These are phyloP conservation scores for Harrya chromipes DNA, from an alignment of 768 basidiomycete species.

Conservation along the genomic window DNA sequence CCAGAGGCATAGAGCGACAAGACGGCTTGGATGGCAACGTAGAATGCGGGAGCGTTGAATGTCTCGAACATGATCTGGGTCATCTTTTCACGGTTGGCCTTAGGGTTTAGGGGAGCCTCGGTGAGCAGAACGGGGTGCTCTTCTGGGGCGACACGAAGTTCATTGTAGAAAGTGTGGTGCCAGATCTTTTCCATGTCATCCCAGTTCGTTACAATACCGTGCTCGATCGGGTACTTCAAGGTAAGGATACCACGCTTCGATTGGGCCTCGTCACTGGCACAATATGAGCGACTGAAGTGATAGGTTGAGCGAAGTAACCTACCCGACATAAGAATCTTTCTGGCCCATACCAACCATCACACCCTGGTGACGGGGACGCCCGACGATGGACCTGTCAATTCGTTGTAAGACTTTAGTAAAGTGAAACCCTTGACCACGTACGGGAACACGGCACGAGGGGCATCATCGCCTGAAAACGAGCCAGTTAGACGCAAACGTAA, in stretches of 20 bases:
- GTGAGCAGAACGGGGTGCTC: conserved; percentile 73
- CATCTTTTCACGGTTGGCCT: conserved; percentile 72
- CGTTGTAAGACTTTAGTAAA: conserved; percentile 10
- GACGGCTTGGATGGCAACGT: conserved; percentile 72
- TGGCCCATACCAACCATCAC: conserved; percentile 98
- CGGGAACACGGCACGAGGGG: conserved; percentile 93
- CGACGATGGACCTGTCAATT: conserved; percentile 75
- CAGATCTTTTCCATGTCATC: conserved; percentile 99
- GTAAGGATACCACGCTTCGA: conserved; percentile 94
- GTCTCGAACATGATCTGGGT: conserved; percentile 82
- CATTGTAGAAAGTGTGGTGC: conserved; percentile 95
- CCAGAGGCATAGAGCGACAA: conserved; percentile 87
- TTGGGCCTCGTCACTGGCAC: conserved; percentile 78
- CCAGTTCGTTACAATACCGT: conserved; percentile 97
- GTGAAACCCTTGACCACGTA: conserved; percentile 42
- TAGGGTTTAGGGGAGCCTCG: conserved; percentile 72
- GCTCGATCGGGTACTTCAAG: conserved; percentile 91
- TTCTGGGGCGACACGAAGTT: conserved; percentile 73
- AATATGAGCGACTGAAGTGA: conserved; percentile 14
- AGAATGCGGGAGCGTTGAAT: conserved; percentile 73
- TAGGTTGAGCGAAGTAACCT: conserved; percentile 6
- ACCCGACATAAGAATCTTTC: conserved; percentile 97
- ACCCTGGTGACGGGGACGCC: conserved; percentile 91
- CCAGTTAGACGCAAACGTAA: conserved; percentile 3
- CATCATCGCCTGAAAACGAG: conserved; percentile 71